Evolutionary conservation across 169 alveolate genomes (phyloP), one percentile per base, ranked within the genome.

Genomic region (Theileria luwenshuni): DNA sequence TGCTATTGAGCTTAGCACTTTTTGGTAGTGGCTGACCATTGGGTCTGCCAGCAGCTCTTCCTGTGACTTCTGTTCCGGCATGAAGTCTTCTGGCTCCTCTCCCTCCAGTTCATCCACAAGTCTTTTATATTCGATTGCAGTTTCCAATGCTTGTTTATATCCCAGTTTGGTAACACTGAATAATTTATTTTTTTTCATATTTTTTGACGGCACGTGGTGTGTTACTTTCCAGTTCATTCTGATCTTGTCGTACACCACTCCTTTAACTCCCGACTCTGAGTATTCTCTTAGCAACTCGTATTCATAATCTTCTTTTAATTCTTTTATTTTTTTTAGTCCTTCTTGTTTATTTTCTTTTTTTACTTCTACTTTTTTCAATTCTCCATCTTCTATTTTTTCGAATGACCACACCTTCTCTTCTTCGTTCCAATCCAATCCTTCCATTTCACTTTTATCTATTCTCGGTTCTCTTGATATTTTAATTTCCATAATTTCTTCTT

Each of bases 181-280:
- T 49, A 79, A 70, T 13, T 73, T 74, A 79, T 86, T 76, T 35
- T 77, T 73, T 48, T 75, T 80, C 17, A 83, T 83, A 25, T 77
- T 67, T 63, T 83, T 77, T 32, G 84, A 52, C 12, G 92, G 90
- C 5, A 81, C 72, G 70, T 74, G 76, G 69, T 81, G 76, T 21
- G 90, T 62, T 10, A 86, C 89, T 27, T 80, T 69, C 92, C 92
- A 86, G 68, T 83, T 70, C 42, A 68, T 68, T 27, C 86, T 71
- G 10, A 56, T 23, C 45, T 69, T 81, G 47, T 81, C 89, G 62
- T 73, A 81, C 59, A 43, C 63, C 51, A 64, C 72, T 3, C 89
- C 89, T 25, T 56, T 56, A 35, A 54, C 33, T 58, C 69, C 72
- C 12, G 85, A 45, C 54, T 81, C 81, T 12, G 33, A 23, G 69